phyloP scores from a whole-genome alignment of 2,329 filamentous ascomycete species.

The Claviceps purpurea region DNA sequence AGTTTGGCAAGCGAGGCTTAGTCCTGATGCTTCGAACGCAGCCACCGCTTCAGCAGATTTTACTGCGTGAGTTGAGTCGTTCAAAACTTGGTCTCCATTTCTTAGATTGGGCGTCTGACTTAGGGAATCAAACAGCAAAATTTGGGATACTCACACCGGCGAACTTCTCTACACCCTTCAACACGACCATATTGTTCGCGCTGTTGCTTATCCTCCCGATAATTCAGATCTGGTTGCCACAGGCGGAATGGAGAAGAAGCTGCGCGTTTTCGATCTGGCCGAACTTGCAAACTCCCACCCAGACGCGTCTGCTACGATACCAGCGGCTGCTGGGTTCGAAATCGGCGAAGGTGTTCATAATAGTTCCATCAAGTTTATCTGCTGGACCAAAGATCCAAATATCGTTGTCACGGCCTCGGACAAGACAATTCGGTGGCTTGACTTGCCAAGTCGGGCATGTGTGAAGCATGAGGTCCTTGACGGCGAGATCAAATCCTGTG shows the following conservation, averaged over 20 bases:
- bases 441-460: slow-evolving; percentile 62
- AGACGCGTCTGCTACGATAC: slow-evolving; percentile 32
- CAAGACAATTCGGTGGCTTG: slow-evolving; percentile 89
- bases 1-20: slow-evolving; percentile 90
- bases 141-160: slow-evolving; percentile 94
- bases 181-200: slow-evolving; percentile 90
- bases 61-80: slow-evolving; percentile 52
- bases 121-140: slow-evolving; percentile 48
- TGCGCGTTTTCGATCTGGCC: slow-evolving; percentile 81
- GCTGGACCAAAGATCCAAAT: slow-evolving; percentile 83
- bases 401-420: slow-evolving; percentile 84
- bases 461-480: slow-evolving; percentile 69
- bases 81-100: background rate
- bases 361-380: slow-evolving; percentile 87
- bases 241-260: slow-evolving; percentile 90
- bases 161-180: slow-evolving; percentile 77
- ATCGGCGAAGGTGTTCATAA: slow-evolving; percentile 76
- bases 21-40: slow-evolving; percentile 73
- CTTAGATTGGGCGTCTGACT: background rate
- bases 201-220: slow-evolving; percentile 77
- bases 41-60: slow-evolving; percentile 95
- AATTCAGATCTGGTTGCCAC: slow-evolving; percentile 78
- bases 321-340: slow-evolving; percentile 60
- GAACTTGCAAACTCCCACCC: slow-evolving; percentile 33
- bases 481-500: slow-evolving; percentile 80